These are phyloP conservation scores for Podaxis sp. DNA, from an alignment of 768 basidiomycete genomes.

Conservation along the genomic window DNA sequence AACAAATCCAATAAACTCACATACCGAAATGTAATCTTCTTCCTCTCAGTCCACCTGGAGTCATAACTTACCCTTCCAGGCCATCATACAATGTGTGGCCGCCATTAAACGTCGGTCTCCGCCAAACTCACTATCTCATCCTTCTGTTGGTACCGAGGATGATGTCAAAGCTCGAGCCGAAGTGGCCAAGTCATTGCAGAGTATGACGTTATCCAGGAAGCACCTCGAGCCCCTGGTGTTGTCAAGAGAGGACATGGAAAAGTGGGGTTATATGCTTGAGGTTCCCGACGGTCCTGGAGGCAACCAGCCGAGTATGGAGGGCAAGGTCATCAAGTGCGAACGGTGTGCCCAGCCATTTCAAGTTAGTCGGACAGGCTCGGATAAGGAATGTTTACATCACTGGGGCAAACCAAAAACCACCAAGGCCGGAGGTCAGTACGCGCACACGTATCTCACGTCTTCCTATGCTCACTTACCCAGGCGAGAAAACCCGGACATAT, in stretches of 20 bases:
- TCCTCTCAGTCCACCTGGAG: neutral
- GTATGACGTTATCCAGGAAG: constrained; percentile 1
- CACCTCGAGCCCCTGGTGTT: constrained; percentile 59
- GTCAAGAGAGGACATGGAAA: constrained; percentile 47
- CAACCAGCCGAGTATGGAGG: constrained; percentile 53
- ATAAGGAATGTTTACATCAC: constrained; percentile 71
- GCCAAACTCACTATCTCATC: constrained; percentile 57
- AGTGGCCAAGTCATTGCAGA: constrained; percentile 16
- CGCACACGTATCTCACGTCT: neutral
- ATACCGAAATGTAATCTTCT: constrained; percentile 68
- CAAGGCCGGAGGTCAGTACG: constrained; percentile 57
- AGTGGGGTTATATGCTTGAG: constrained; percentile 68
- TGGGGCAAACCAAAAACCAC: constrained; percentile 71
- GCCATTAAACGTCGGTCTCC: constrained; percentile 44
- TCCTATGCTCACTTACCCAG: constrained; percentile 28
- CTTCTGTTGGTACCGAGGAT: constrained; percentile 74
- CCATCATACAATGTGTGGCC: constrained; percentile 46
- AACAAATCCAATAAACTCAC: constrained; percentile 68
- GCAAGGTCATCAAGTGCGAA: constrained; percentile 68
- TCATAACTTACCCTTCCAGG: constrained; percentile 27
- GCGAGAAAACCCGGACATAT: constrained; percentile 64
- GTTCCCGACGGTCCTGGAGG: constrained; percentile 69
- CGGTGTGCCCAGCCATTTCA: constrained; percentile 69
- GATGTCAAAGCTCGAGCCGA: constrained; percentile 55
- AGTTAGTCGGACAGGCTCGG: constrained; percentile 55